A percentile compares a stretch with the other conserved stretches of the same genome.
These are phyloP conservation scores for Diaporthe citri DNA, from an alignment of 2,329 filamentous ascomycete species.

Conservation along the genomic window DNA sequence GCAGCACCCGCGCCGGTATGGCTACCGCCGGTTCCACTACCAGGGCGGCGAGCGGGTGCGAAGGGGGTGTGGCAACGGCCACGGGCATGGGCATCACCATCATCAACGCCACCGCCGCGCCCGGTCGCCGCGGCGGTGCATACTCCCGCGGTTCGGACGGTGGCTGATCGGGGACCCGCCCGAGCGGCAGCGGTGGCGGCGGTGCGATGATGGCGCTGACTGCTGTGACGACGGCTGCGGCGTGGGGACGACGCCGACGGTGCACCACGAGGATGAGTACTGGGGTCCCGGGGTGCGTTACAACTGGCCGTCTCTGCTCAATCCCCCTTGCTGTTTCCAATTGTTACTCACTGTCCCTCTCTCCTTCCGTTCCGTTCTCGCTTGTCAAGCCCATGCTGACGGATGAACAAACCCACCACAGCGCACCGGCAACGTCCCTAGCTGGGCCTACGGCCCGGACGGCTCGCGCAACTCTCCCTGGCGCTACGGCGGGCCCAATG, in stretches of 20 bases:
- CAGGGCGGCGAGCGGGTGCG: constrained; percentile 28
- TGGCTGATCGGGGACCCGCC: constrained; percentile 34
- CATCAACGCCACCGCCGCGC: not conserved
- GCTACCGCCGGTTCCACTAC: constrained; percentile 35
- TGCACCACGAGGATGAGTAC: constrained; percentile 36
- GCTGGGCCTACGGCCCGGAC: constrained; percentile 24
- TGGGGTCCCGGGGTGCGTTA: constrained; percentile 31
- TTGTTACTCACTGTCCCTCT: not conserved
- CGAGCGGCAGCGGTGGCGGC: not conserved
- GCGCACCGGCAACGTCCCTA: not conserved
- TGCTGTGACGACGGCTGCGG: not conserved
- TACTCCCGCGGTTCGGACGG: constrained; percentile 30
- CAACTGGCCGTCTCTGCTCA: no score
- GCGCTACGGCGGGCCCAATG: constrained; percentile 29
- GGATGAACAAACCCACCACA: not conserved
- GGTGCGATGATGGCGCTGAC: not conserved
- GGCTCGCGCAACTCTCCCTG: constrained; percentile 6
- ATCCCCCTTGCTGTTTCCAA: not conserved
- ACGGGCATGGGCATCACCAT: not conserved
- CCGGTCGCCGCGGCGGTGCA: constrained; percentile 13
- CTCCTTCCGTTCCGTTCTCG: not conserved
- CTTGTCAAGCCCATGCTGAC: not conserved
- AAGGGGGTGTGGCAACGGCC: not conserved
- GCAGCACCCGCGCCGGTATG: constrained; percentile 21
- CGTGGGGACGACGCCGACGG: constrained; percentile 21